A percentile compares a stretch with the other conserved stretches of the same genome.
These are phyloP conservation scores for Lentithecium fluviatile DNA, from an alignment of 495 filamentous ascomycete genomes.

Conservation along the genomic window DNA sequence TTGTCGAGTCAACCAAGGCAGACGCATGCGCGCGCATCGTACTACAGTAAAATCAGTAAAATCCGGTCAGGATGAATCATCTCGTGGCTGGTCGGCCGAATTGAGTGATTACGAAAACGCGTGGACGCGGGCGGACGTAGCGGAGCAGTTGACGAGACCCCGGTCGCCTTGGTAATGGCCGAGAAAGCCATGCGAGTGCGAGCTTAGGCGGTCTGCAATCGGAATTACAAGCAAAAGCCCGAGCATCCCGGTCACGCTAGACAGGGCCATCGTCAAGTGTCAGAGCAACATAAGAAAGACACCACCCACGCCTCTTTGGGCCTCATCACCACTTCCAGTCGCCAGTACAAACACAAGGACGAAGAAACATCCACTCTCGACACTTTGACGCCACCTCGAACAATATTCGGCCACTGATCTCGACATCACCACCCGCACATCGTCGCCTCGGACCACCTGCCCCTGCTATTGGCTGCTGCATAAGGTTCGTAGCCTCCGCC, in stretches of 20 bases:
- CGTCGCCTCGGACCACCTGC: conserved; percentile 21
- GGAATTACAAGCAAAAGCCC: conserved; percentile 3
- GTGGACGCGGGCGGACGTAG: no score
- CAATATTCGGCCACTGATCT: no score
- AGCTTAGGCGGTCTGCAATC: not conserved
- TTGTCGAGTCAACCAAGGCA: not conserved
- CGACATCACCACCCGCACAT: not conserved
- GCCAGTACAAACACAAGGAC: not conserved
- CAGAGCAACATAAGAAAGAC: conserved; percentile 20
- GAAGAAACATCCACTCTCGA: not conserved
- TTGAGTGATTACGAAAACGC: no score
- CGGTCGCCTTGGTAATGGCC: no score
- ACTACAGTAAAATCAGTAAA: no score
- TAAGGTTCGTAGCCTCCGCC: conserved; percentile 9
- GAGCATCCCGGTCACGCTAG: not conserved
- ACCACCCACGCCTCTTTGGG: conserved; percentile 3
- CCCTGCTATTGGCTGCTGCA: conserved; percentile 21
- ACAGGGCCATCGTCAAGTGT: conserved; percentile 2
- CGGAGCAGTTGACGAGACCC: no score
- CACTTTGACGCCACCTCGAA: no score
- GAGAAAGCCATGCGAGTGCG: no score
- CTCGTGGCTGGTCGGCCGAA: no score
- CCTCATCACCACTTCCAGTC: not conserved
- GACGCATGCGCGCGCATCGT: no score
- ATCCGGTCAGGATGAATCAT: no score